A percentile compares a stretch with the other conserved stretches of the same genome.
Evolutionary conservation across 192 early-diverging fungal species (phyloP).

Genomic region (Coemansia sp.): DNA sequence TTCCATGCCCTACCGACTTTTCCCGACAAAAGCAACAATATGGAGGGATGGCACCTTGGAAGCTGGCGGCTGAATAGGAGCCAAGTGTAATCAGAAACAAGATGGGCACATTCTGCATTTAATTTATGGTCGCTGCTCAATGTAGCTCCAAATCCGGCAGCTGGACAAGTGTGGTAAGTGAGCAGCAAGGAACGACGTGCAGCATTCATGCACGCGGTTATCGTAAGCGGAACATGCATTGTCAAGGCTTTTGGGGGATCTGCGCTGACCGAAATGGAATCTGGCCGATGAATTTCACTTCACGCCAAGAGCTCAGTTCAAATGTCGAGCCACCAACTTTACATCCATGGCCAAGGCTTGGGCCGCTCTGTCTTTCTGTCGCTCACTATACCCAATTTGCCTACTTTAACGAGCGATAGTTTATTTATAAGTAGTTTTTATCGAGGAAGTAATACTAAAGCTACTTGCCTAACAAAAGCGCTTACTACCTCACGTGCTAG

Average conservation of each 20-base stretch:
- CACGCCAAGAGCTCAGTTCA: background rate
- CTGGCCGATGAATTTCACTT: background rate
- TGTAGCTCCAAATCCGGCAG: background rate
- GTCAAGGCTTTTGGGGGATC: background rate
- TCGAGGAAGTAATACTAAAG: background rate
- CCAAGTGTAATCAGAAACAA: background rate
- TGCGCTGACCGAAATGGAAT: background rate
- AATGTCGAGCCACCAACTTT: too few relatives aligned
- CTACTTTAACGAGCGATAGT: background rate
- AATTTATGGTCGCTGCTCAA: background rate
- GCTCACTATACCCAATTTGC: background rate
- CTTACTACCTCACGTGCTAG: background rate
- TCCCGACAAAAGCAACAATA: background rate
- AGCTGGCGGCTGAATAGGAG: background rate
- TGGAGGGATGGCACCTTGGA: background rate
- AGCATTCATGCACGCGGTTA: background rate
- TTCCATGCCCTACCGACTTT: background rate
- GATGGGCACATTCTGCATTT: background rate
- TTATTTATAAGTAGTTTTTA: background rate
- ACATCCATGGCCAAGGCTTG: background rate
- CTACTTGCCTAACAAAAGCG: background rate
- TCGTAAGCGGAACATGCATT: background rate
- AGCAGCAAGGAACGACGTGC: background rate
- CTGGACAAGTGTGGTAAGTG: background rate
- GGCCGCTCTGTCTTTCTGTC: background rate